These are phyloP conservation scores for Neofusicoccum sp. DNA, from an alignment of 2,329 filamentous ascomycete species.

Conservation along the genomic window DNA sequence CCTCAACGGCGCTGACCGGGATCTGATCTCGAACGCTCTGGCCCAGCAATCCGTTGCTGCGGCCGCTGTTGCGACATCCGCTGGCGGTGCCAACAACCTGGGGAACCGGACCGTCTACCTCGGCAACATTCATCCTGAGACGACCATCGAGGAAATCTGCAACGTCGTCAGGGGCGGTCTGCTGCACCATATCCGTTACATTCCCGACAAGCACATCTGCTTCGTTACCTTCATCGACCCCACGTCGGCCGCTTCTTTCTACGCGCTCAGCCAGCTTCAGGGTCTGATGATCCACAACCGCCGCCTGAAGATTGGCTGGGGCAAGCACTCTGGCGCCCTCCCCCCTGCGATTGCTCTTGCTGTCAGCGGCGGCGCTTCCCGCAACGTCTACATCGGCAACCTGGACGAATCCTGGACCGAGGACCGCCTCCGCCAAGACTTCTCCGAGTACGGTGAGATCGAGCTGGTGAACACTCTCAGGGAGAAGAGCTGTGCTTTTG, in stretches of 20 bases:
- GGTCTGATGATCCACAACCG: conserved; percentile 99
- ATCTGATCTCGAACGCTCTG: conserved; percentile 92
- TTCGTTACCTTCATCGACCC: conserved; percentile 99
- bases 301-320: conserved; percentile 97
- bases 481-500: conserved; percentile 98
- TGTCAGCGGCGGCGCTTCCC: conserved; percentile 93
- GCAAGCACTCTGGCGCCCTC: conserved; percentile 95
- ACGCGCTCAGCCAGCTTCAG: conserved; percentile 94
- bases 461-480: conserved; percentile 94
- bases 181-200: conserved; percentile 97
- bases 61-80: conserved; percentile 92
- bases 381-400: conserved; percentile 98
- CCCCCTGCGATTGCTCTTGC: conserved; percentile 94
- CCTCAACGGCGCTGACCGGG: conserved; percentile 90
- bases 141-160: conserved; percentile 98
- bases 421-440: conserved; percentile 92
- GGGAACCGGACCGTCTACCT: conserved; percentile 97
- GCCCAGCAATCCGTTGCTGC: conserved; percentile 97
- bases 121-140: conserved; percentile 98
- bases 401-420: conserved; percentile 97
- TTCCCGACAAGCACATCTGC: conserved; percentile 99
- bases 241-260: conserved; percentile 95
- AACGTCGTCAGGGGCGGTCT: conserved; percentile 96
- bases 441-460: conserved; percentile 96
- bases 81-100: conserved; percentile 94